Conservation (phyloP, 352 stramenopile species). For the Pythium myriotylum region DNA sequence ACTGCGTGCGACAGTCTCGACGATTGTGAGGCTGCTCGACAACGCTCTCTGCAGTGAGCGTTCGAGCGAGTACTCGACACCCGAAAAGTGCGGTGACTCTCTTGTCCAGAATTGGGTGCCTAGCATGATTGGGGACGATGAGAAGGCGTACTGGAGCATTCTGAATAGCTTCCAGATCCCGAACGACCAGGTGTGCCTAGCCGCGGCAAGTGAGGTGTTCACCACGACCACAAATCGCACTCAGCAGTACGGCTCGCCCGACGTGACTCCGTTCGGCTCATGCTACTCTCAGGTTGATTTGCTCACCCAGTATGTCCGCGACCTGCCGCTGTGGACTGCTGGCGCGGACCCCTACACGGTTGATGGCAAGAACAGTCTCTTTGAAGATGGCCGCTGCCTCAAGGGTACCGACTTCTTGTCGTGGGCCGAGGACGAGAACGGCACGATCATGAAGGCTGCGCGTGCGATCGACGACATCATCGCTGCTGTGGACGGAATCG, state of each 20-base stretch:
- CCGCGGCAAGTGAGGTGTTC: slow-evolving; percentile 9
- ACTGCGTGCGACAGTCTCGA: not conserved
- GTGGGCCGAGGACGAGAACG: slow-evolving; percentile 9
- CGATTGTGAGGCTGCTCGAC: slow-evolving; percentile 4
- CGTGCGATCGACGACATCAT: slow-evolving; percentile 2
- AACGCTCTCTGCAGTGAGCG: slow-evolving; percentile 13
- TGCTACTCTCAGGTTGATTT: slow-evolving; percentile 11
- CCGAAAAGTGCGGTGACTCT: slow-evolving; percentile 5
- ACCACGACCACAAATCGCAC: slow-evolving; percentile 2
- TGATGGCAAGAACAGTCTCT: not conserved
- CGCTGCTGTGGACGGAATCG: not conserved
- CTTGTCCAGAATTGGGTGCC: slow-evolving; percentile 5
- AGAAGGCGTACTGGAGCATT: slow-evolving; percentile 9
- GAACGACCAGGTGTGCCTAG: slow-evolving; percentile 19
- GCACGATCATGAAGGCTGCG: slow-evolving; percentile 2
- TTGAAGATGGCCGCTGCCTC: slow-evolving; percentile 5
- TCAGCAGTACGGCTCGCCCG: slow-evolving; percentile 3
- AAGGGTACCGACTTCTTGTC: slow-evolving; percentile 1
- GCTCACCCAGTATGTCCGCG: slow-evolving; percentile 11
- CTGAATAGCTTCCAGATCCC: slow-evolving; percentile 21
- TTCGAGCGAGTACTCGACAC: not conserved
- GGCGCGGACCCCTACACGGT: not conserved
- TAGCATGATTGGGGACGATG: not conserved
- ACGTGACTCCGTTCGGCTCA: slow-evolving; percentile 5
- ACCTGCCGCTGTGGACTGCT: slow-evolving; percentile 5